phyloP scores from a whole-genome alignment of 2,329 filamentous ascomycete species.

The Colletotrichum zoysiae region DNA sequence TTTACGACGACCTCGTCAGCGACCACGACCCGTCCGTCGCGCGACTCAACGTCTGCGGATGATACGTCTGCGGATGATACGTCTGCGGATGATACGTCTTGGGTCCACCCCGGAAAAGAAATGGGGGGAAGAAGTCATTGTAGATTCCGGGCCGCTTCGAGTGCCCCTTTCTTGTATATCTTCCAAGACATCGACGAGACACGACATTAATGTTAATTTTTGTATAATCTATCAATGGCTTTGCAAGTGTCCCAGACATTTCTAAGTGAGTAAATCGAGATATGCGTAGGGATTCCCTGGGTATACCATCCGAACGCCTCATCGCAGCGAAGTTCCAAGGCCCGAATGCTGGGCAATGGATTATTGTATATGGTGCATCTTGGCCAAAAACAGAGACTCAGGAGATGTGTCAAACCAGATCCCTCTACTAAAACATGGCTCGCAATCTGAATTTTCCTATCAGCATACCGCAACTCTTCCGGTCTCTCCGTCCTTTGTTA shows the following conservation, averaged over 20 bases:
- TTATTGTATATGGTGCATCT: neutral
- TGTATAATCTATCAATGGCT: neutral
- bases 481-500: neutral
- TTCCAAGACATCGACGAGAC: neutral
- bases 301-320: neutral
- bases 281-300: neutral
- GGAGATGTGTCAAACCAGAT: neutral
- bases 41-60: slow-evolving; percentile 69
- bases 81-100: slow-evolving; percentile 60
- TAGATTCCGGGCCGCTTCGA: too few species aligned
- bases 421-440: neutral
- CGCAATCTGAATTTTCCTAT: neutral
- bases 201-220: slow-evolving; percentile 11
- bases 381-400: neutral
- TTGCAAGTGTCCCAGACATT: neutral
- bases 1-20: slow-evolving; percentile 66
- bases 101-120: too few species aligned
- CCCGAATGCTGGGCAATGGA: neutral
- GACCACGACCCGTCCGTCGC: slow-evolving; percentile 80
- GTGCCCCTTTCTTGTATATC: neutral
- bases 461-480: neutral
- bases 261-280: neutral
- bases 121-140: neutral
- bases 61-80: slow-evolving; percentile 54
- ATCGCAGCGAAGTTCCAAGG: neutral